Evolutionary conservation across 768 basidiomycete genomes (phyloP).

Genomic region (Infundibulicybe gibba): DNA sequence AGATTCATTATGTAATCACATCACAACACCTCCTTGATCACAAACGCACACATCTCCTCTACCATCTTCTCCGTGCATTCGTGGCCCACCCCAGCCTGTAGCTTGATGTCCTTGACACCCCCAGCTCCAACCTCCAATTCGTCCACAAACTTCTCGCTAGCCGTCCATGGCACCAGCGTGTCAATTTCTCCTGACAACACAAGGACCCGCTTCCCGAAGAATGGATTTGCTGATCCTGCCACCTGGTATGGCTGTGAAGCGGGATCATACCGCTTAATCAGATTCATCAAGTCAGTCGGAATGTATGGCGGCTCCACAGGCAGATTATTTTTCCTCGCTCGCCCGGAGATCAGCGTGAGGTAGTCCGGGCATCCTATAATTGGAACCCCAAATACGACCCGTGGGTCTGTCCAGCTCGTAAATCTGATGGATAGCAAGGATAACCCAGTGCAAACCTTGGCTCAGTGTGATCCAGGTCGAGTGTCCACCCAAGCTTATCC

Average conservation of each 20-base stretch:
- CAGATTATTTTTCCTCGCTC: constrained; percentile 46
- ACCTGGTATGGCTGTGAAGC: constrained; percentile 36
- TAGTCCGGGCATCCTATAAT: constrained; percentile 76
- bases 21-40: constrained; percentile 11
- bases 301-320: constrained; percentile 48
- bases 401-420: constrained; percentile 31
- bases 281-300: constrained; percentile 46
- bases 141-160: constrained; percentile 54
- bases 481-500: constrained; percentile 84
- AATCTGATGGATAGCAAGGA: neutral
- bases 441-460: constrained; percentile 23
- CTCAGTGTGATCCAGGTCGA: constrained; percentile 71
- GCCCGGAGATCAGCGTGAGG: constrained; percentile 46
- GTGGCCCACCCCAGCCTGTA: constrained; percentile 60
- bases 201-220: constrained; percentile 69
- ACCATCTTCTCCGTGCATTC: constrained; percentile 61
- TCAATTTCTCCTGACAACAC: constrained; percentile 68
- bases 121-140: constrained; percentile 44
- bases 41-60: constrained; percentile 34
- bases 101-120: constrained; percentile 53
- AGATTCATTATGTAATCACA: neutral
- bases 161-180: constrained; percentile 61
- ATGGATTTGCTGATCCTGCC: constrained; percentile 45
- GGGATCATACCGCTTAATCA: constrained; percentile 47
- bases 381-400: constrained; percentile 41